phyloP scores from a whole-genome alignment of 495 filamentous ascomycete genomes.

The Neurospora discreta region DNA sequence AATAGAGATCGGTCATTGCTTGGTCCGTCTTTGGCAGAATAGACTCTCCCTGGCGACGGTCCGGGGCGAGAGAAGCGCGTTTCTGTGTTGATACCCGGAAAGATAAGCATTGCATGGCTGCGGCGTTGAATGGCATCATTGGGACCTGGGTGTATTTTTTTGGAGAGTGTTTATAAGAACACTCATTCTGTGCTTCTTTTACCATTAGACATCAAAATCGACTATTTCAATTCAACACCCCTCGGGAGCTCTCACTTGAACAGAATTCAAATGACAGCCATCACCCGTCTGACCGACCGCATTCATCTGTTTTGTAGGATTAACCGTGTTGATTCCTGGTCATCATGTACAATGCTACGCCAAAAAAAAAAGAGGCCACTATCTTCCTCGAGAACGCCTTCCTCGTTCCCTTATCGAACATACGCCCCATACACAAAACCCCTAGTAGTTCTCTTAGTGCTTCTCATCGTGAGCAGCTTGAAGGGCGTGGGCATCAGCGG shows the following conservation, averaged over 20 bases:
- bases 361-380: neutral
- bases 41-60: neutral
- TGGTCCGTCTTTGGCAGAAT: neutral
- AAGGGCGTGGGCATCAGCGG: conserved; percentile 23
- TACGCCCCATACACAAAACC: neutral
- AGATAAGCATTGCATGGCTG: conserved; percentile 27
- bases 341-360: neutral
- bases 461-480: conserved; percentile 12
- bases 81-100: neutral
- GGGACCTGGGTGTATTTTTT: neutral
- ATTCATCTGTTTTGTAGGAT: neutral
- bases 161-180: neutral
- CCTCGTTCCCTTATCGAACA: neutral
- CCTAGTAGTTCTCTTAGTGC: conserved; percentile 17
- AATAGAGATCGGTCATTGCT: conserved; percentile 30
- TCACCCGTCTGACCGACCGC: neutral
- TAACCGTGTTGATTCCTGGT: neutral
- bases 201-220: neutral
- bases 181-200: neutral
- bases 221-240: neutral
- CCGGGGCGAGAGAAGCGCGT: neutral
- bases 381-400: neutral
- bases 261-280: neutral
- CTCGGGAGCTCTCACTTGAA: neutral
- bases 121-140: conserved; percentile 24